phyloP scores from a whole-genome alignment of 129 eudicot species.

The Sambucus nigra region DNA sequence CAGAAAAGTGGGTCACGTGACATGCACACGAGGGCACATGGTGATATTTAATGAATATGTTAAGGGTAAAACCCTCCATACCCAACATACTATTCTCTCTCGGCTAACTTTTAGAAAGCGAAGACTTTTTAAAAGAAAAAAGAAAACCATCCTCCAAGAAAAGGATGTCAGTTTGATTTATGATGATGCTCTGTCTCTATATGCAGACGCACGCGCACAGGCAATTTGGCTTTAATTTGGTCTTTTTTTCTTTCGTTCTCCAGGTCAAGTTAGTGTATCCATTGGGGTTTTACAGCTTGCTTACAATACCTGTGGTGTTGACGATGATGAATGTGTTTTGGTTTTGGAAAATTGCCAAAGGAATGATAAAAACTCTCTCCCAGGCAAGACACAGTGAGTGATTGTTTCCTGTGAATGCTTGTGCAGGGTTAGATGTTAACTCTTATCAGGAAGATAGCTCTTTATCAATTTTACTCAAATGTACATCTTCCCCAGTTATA shows the following conservation, averaged over 20 bases:
- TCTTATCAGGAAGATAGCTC: background rate
- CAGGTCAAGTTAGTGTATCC: conserved; percentile 64
- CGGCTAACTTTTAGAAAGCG: too few relatives aligned
- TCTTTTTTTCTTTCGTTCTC: conserved; percentile 1
- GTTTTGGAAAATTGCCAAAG: conserved; percentile 86
- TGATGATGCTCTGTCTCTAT: background rate
- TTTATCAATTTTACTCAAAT: too few relatives aligned
- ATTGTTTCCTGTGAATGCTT: background rate
- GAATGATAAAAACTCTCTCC: conserved; percentile 66
- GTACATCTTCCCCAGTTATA: background rate
- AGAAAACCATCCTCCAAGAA: too few relatives aligned
- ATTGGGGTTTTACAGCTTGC: conserved; percentile 59
- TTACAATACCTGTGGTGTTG: conserved; percentile 42
- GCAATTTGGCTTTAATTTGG: background rate
- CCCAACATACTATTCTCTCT: too few relatives aligned
- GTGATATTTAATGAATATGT: too few relatives aligned
- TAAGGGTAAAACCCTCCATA: too few relatives aligned
- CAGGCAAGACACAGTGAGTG: conserved; percentile 40
- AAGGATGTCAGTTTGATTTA: too few relatives aligned
- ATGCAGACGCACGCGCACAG: background rate
- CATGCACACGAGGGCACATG: too few relatives aligned
- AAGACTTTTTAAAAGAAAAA: too few relatives aligned
- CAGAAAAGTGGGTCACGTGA: too few relatives aligned
- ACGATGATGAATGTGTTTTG: conserved; percentile 69
- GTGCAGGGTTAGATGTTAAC: background rate